Conservation (phyloP, 371 early-diverging fungal genomes). For the Lichtheimia ornata region DNA sequence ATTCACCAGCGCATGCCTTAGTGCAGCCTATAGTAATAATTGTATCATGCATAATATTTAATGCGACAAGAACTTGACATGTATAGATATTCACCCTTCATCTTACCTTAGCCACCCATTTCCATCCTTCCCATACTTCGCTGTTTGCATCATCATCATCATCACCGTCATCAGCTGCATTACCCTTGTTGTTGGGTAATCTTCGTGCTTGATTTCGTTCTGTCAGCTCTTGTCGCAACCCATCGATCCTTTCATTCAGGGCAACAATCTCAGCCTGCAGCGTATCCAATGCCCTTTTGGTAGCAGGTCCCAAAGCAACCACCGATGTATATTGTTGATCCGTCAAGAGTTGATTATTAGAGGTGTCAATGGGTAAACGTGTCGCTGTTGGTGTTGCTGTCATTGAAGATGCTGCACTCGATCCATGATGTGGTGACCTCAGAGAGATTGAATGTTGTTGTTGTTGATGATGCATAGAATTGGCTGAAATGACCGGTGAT, state of each 20-base stretch:
- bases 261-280: slow-evolving; percentile 44
- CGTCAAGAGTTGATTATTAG: slow-evolving; percentile 3
- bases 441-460: neutral
- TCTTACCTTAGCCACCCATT: slow-evolving; percentile 44
- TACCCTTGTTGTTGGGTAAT: neutral
- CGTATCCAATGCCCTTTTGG: slow-evolving; percentile 41
- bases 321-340: slow-evolving; percentile 24
- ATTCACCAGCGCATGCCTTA: slow-evolving; percentile 43
- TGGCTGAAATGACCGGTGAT: slow-evolving; percentile 14
- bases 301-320: slow-evolving; percentile 37
- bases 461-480: slow-evolving; percentile 1
- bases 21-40: slow-evolving; percentile 27
- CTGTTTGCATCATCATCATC: slow-evolving; percentile 3
- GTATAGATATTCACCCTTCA: too few species aligned
- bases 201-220: slow-evolving; percentile 4
- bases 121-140: slow-evolving; percentile 36
- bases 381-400: slow-evolving; percentile 22
- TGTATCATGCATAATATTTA: neutral
- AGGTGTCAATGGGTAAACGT: neutral
- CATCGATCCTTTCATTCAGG: slow-evolving; percentile 49
- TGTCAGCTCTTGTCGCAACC: slow-evolving; percentile 34
- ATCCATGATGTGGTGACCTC: slow-evolving; percentile 1
- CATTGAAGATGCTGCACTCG: slow-evolving; percentile 30
- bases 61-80: neutral
- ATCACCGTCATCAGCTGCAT: neutral